Percentiles rank a stretch among this genome's conserved stretches.
Evolutionary conservation across 345 rosid genomes (phyloP).

Genomic region (Crucihimalaya himalaica): DNA sequence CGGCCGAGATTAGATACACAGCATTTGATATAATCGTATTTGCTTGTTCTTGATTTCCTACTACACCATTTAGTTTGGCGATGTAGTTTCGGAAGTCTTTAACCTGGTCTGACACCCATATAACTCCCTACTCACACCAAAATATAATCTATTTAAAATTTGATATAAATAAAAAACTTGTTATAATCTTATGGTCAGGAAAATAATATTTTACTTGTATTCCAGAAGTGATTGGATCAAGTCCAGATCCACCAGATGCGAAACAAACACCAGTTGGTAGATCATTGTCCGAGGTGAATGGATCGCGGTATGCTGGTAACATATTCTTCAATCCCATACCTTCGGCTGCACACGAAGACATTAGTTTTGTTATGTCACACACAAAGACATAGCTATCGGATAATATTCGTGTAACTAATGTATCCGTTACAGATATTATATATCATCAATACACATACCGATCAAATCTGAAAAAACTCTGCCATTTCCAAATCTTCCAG

Average conservation of each 20-base stretch:
- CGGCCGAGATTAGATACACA: constrained; percentile 45
- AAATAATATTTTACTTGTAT: constrained; percentile 2
- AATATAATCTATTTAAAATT: not conserved
- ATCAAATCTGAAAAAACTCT: constrained; percentile 57
- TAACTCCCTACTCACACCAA: constrained; percentile 38
- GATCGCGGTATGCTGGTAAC: constrained; percentile 38
- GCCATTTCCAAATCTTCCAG: constrained; percentile 68
- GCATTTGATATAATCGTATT: constrained; percentile 44
- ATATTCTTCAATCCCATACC: constrained; percentile 35
- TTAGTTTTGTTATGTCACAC: not conserved
- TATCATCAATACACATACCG: constrained; percentile 33
- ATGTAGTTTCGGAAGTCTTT: constrained; percentile 50
- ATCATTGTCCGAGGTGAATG: constrained; percentile 13
- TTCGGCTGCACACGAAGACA: constrained; percentile 25
- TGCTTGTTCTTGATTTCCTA: constrained; percentile 50
- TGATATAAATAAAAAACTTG: not conserved
- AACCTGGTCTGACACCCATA: constrained; percentile 52
- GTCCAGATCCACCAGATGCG: constrained; percentile 43
- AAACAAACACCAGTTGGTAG: constrained; percentile 40
- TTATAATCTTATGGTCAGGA: not conserved
- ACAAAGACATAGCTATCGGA: not conserved
- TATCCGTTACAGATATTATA: not conserved
- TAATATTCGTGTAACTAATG: not conserved
- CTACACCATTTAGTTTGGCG: constrained; percentile 37
- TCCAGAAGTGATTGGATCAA: constrained; percentile 28